Conservation (phyloP, 1,284 basidiomycete species). For the Ganoderma lucidum region DNA sequence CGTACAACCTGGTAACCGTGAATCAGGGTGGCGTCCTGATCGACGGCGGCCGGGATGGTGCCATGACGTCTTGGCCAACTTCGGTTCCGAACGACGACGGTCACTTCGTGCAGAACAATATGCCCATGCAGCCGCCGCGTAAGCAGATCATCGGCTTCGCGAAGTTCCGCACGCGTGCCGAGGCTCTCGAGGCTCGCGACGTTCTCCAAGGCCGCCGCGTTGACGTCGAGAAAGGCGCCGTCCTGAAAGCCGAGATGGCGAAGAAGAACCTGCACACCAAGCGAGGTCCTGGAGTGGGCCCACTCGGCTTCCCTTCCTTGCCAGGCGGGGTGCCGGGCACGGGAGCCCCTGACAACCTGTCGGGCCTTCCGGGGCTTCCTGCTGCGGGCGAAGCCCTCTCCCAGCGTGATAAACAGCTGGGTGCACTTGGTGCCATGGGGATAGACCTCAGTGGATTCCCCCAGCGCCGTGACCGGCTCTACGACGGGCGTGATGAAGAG, state of each 20-base stretch:
- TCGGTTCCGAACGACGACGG: slow-evolving; percentile 48
- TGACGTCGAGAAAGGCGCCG: slow-evolving; percentile 93
- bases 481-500: slow-evolving; percentile 52
- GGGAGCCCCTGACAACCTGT: slow-evolving; percentile 41
- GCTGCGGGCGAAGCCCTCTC: slow-evolving; percentile 47
- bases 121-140: slow-evolving; percentile 62
- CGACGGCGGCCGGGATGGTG: slow-evolving; percentile 72
- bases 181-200: slow-evolving; percentile 91
- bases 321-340: slow-evolving; percentile 44
- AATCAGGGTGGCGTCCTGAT: slow-evolving; percentile 82
- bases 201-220: slow-evolving; percentile 91
- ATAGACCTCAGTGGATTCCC: slow-evolving; percentile 45
- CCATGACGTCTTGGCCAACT: slow-evolving; percentile 73
- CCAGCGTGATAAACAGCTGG: slow-evolving; percentile 59
- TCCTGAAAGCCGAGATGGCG: slow-evolving; percentile 98
- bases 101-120: slow-evolving; percentile 46
- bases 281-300: slow-evolving; percentile 78
- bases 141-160: slow-evolving; percentile 99
- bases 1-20: slow-evolving; percentile 80
- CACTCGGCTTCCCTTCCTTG: slow-evolving; percentile 44
- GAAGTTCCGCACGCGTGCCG: slow-evolving; percentile 89
- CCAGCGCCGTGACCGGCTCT: slow-evolving; percentile 42
- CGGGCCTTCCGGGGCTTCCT: slow-evolving; percentile 44
- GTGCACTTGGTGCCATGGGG: slow-evolving; percentile 57
- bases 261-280: slow-evolving; percentile 99